A percentile compares a stretch with the other conserved stretches of the same genome.
phyloP scores from a whole-genome alignment of 306 rosid species.

The Glycine latifolia region DNA sequence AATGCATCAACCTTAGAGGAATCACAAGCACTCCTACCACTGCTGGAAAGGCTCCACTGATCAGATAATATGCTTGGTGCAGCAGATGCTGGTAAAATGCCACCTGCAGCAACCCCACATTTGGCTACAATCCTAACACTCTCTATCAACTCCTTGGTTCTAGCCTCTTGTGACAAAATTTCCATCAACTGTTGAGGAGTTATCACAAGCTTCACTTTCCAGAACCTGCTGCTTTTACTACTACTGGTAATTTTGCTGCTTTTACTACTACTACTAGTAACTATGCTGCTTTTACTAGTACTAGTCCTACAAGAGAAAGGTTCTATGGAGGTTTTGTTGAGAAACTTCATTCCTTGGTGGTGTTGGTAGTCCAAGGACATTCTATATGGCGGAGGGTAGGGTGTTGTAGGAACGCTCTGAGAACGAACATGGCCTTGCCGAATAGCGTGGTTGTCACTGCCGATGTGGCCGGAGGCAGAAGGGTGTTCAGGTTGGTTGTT shows the following conservation, averaged over 20 bases:
- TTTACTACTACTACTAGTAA: background rate
- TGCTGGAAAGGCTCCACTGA: slow-evolving; percentile 80
- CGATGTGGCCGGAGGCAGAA: background rate
- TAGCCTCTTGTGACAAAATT: slow-evolving; percentile 73
- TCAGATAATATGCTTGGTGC: slow-evolving; percentile 58
- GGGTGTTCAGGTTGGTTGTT: slow-evolving; percentile 19
- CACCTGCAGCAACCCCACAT: slow-evolving; percentile 54
- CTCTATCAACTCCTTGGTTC: slow-evolving; percentile 76
- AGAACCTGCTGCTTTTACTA: slow-evolving; percentile 50
- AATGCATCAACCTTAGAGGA: slow-evolving; percentile 63
- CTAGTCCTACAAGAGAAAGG: slow-evolving; percentile 52
- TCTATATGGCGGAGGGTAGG: slow-evolving; percentile 60
- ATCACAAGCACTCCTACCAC: slow-evolving; percentile 65
- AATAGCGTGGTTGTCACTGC: background rate
- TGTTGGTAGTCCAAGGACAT: slow-evolving; percentile 70
- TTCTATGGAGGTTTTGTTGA: slow-evolving; percentile 64
- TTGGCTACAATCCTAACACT: slow-evolving; percentile 83
- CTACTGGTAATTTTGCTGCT: background rate
- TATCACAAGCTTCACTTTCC: slow-evolving; percentile 88
- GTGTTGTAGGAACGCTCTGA: slow-evolving; percentile 61
- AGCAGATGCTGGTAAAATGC: slow-evolving; percentile 48
- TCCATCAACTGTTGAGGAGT: slow-evolving; percentile 70
- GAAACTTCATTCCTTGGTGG: slow-evolving; percentile 45
- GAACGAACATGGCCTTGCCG: slow-evolving; percentile 63
- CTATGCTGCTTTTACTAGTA: background rate